Evolutionary conservation across 345 rosid genomes (phyloP).

Genomic region (Salix koriyanagi): DNA sequence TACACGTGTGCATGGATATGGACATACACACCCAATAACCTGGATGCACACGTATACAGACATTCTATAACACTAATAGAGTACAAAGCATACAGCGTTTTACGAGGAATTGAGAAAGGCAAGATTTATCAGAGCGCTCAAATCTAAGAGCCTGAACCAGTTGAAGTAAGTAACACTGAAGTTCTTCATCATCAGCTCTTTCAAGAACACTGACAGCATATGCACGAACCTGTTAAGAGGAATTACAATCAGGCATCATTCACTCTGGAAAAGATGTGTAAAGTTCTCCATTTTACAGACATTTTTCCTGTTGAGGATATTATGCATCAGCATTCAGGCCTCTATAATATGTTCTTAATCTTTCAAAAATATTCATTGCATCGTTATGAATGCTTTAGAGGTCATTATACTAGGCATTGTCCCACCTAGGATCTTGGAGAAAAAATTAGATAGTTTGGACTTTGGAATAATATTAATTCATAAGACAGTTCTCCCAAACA

Average conservation of each 20-base stretch:
- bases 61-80: not conserved
- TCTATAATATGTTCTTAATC: not conserved
- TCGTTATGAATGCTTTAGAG: not conserved
- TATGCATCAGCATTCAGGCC: not conserved
- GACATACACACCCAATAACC: not conserved
- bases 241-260: conserved; percentile 15
- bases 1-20: not conserved
- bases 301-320: not conserved
- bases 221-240: conserved; percentile 79
- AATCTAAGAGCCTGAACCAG: conserved; percentile 98
- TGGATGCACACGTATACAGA: not conserved
- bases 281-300: not conserved
- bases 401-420: not conserved
- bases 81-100: conserved; percentile 62
- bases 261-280: not conserved
- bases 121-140: conserved; percentile 92
- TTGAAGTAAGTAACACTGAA: conserved; percentile 96
- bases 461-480: not conserved
- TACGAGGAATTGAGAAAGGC: conserved; percentile 89
- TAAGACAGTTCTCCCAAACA: not conserved
- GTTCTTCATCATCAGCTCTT: conserved; percentile 98
- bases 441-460: not conserved
- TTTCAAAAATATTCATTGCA: not conserved
- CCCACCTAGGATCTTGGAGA: not conserved
- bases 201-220: conserved; percentile 96